Evolutionary conservation across 495 filamentous ascomycete species (phyloP).

Genomic region (Achaetomiella virescens): DNA sequence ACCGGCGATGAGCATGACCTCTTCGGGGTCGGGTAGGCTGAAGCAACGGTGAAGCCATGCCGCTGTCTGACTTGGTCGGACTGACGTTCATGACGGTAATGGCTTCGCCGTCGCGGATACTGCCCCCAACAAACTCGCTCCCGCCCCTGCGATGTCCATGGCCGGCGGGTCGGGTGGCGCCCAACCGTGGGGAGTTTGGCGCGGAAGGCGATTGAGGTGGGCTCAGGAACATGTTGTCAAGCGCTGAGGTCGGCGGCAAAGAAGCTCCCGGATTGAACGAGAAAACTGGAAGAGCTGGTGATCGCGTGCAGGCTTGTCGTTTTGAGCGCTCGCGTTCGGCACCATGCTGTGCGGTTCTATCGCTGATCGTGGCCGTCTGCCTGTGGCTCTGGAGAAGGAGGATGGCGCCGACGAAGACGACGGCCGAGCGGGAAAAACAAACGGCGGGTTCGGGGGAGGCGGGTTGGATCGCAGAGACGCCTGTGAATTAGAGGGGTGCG

Average conservation of each 20-base stretch:
- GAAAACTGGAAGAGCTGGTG: conserved; percentile 55
- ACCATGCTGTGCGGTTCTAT: conserved; percentile 31
- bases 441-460: conserved; percentile 63
- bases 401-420: conserved; percentile 41
- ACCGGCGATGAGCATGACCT: conserved; percentile 78
- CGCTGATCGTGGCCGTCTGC: conserved; percentile 43
- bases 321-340: conserved; percentile 17
- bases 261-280: conserved; percentile 56
- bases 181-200: conserved; percentile 39
- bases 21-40: conserved; percentile 50
- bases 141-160: conserved; percentile 60
- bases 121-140: conserved; percentile 75
- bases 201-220: conserved; percentile 34
- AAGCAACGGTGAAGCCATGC: conserved; percentile 44
- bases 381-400: conserved; percentile 39
- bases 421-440: conserved; percentile 57
- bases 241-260: conserved; percentile 19
- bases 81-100: conserved; percentile 55
- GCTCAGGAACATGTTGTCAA: conserved; percentile 34
- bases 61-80: conserved; percentile 57
- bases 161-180: conserved; percentile 43
- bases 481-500: conserved; percentile 21
- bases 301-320: conserved; percentile 18
- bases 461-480: conserved; percentile 35
- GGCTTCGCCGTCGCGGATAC: conserved; percentile 51